Evolutionary conservation across 2,329 filamentous ascomycete genomes (phyloP), one percentile per base, ranked within the genome.

Genomic region (Pleochaeta shiraiana): DNA sequence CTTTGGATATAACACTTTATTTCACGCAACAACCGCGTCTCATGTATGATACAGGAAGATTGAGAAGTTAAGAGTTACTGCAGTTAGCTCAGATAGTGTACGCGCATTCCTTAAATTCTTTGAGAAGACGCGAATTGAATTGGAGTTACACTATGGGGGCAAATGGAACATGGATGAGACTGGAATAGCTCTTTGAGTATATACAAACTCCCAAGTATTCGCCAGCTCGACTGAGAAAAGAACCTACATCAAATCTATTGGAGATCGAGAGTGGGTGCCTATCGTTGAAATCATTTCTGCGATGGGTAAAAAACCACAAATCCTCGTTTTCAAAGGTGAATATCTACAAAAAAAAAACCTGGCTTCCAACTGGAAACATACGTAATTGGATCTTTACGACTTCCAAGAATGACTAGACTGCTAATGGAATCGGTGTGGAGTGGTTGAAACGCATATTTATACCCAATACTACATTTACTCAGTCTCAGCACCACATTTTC

Each of bases 161-260:
- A 43, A 39, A 21, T 62, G 37, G 33, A 62, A 39, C 33, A 62
- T 62, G 33, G 53, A 33, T 59, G 53, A 59, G 26, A 59, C 53
- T 6, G 28, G 28, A n/a, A 6, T 59, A 31, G 53, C 33, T n/a
- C 59, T 62, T 14, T n/a, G 33, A 33, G 33, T 43, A 6, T 62
- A 33, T 3, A 39, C 12, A 4, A 26, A 39, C 19, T 11, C 30
- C 5, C 19, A 43, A 11, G 37, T 62, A 11, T 6, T 62, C 24
- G 21, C 31, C 11, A 62, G 19, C 7, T 39, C 33, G 3, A 30
- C 5, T 5, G 39, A 62, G 9, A 62, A 62, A 43, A 39, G 33
- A 9, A 43, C 19, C 21, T 37, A 43, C 57, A 34, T 39, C 3
- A 30, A 43, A 45, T 24, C 5, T 62, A n/a, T 24, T 34, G 4